Evolutionary conservation across 73 alveolate species (phyloP), one percentile per base, ranked within the genome.

Genomic region (Stentor coeruleus): DNA sequence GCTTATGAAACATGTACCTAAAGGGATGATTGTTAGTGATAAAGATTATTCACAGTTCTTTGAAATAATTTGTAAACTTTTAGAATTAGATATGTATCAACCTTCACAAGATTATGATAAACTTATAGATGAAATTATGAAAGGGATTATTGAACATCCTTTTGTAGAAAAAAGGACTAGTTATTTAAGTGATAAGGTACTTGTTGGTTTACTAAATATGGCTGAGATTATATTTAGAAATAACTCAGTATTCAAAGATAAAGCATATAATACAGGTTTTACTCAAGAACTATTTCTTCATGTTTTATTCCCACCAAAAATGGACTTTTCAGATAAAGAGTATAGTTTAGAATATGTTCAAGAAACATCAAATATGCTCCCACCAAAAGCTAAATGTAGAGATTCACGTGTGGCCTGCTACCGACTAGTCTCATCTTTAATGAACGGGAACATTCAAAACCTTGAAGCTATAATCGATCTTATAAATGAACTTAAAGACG

Each of bases 341-440:
- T 66, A 66, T 33, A 15, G 15, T 31, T 31, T 31, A 11, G 42
- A 66, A 2, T 66, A 66, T 66, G 79, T 66, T 26, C 79, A 66
- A 33, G 79, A 66, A 35, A 81, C 42, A 31, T 39, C 35, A 40
- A 59, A 81, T 36, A 33, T 59, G 58, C 86, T 40, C 35, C 89
- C 83, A 3, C 82, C 88, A 40, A 87, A 87, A 59, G 85, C 90
- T n/a, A 87, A 87, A 77, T 55, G 81, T 0, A 66, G 72, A 33
- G 85, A 77, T 28, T 42, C 87, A 30, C 85, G 93, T 77, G 38
- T 38, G 36, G 91, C 93, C 33, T 90, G 88, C 60, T 87, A 83
- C 39, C 83, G 60, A 81, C 88, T 73, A 0, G 3, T 85, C 28
- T 30, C 76, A 1, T 37, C 60, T 3, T 35, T 57, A 28, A 20